Conservation (phyloP, 1,284 basidiomycete genomes). For the Puccinia brachypodii region DNA sequence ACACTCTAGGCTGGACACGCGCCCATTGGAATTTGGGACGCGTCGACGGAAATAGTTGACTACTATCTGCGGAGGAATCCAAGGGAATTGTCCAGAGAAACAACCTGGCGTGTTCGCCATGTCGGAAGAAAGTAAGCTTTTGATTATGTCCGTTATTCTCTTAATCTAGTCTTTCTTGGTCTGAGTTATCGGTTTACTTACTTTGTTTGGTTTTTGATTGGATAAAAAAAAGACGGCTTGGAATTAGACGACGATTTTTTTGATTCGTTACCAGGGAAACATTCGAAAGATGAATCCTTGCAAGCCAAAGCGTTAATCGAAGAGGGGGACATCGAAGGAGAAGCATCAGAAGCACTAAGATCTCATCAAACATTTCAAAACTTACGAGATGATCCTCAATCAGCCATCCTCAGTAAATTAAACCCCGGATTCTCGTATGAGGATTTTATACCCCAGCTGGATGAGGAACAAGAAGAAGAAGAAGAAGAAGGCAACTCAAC, state of each 20-base stretch:
- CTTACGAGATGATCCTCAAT: background rate
- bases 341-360: constrained; percentile 35
- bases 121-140: background rate
- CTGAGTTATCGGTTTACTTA: background rate
- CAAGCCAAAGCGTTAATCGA: constrained; percentile 13
- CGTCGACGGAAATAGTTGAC: too few species aligned
- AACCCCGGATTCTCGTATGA: background rate
- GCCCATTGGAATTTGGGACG: too few species aligned
- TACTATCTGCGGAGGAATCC: too few species aligned
- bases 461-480: background rate
- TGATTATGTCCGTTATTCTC: background rate
- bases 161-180: background rate
- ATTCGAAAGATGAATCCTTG: background rate
- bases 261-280: background rate
- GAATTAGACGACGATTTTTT: constrained; percentile 3
- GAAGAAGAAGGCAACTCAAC: too few species aligned
- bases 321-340: constrained; percentile 34
- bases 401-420: background rate
- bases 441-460: background rate
- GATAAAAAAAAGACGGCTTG: background rate
- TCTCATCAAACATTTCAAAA: constrained; percentile 3
- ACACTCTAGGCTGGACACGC: too few species aligned
- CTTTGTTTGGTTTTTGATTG: background rate
- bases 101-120: too few species aligned
- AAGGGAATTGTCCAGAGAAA: too few species aligned